These are phyloP conservation scores for Pseudomicrostroma phylloplanum DNA, from an alignment of 1,284 basidiomycete species.

Conservation along the genomic window DNA sequence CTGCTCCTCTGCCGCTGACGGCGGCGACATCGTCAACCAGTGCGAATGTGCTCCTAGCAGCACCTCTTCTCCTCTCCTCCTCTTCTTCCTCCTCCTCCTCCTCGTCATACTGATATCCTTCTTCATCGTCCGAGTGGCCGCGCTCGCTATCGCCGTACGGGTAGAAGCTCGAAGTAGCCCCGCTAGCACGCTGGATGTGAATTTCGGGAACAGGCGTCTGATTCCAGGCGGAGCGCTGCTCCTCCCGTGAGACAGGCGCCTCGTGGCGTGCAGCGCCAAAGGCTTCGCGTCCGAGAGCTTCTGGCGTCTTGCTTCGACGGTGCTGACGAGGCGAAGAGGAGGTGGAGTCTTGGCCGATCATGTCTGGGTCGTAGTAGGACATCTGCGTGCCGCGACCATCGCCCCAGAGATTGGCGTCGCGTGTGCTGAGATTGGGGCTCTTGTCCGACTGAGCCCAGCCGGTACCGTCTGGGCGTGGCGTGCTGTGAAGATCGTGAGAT, in stretches of 20 bases:
- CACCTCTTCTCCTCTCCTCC: too few species aligned
- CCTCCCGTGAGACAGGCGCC: background rate
- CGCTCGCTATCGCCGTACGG: background rate
- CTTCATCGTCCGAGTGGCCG: background rate
- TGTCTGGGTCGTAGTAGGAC: slow-evolving; percentile 6
- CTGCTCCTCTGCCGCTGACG: too few species aligned
- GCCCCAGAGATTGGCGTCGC: background rate
- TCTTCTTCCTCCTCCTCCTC: too few species aligned
- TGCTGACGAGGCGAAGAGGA: too few species aligned
- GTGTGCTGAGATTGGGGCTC: background rate
- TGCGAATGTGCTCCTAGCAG: too few species aligned
- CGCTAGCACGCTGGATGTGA: slow-evolving; percentile 7
- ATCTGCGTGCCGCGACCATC: slow-evolving; percentile 2
- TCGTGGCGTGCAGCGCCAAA: background rate
- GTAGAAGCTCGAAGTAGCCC: slow-evolving; percentile 4
- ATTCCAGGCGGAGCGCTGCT: background rate
- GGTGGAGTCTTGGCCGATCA: background rate
- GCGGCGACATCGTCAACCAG: too few species aligned
- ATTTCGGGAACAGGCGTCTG: background rate
- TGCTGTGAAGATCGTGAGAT: background rate
- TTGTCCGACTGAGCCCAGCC: background rate
- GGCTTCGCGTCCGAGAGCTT: slow-evolving; percentile 1
- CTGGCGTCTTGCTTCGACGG: background rate
- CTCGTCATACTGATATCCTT: background rate
- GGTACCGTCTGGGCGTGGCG: background rate